Evolutionary conservation across 2,329 filamentous ascomycete genomes (phyloP), one percentile per base, ranked within the genome.

Genomic region (Colletotrichum shisoi): DNA sequence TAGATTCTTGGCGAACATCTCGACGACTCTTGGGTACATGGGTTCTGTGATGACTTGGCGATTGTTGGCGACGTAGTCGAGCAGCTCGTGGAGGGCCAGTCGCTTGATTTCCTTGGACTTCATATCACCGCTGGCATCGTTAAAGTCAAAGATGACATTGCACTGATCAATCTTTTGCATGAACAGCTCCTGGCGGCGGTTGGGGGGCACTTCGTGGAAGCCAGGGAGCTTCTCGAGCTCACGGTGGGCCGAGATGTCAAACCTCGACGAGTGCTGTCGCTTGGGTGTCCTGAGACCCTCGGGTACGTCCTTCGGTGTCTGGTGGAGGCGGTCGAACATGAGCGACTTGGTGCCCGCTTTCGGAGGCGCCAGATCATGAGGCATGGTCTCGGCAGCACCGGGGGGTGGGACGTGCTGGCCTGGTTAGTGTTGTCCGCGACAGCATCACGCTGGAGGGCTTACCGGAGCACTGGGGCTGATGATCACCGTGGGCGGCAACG

Each of bases 151-250:
- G 74, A 99, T 99, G 82, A 99, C 96, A 77, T 99, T 99, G 84
- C 95, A 99, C 79, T 99, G 95, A 75, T 98, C 95, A 73, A 99
- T 95, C 85, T 99, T 99, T 77, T 98, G 94, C 94, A 99, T 97
- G 81, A 99, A 99, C 19, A 99, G 87, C 73, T 98, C 94, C 80
- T 97, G 94, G 69, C 95, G 89, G 70, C 94, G 89, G 77, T 96
- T 96, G 17, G 95, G 95, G 12, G 94, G 91, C 31, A 98, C 95
- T 79, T 99, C 95, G 75, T 99, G 95, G 79, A 99, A 99, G 42
- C 95, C 95, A 1, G 95, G 94, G 27, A 99, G 84, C 81, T 99
- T 99, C 79, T 99, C 95, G 57, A 99, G 85, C 79, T 99, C 95
- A 74, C 95, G 89, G 78, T 98, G 94, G 70, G 96, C 93, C 3